phyloP scores from a whole-genome alignment of 495 filamentous ascomycete species.

The Aspergillus olivimuriae region DNA sequence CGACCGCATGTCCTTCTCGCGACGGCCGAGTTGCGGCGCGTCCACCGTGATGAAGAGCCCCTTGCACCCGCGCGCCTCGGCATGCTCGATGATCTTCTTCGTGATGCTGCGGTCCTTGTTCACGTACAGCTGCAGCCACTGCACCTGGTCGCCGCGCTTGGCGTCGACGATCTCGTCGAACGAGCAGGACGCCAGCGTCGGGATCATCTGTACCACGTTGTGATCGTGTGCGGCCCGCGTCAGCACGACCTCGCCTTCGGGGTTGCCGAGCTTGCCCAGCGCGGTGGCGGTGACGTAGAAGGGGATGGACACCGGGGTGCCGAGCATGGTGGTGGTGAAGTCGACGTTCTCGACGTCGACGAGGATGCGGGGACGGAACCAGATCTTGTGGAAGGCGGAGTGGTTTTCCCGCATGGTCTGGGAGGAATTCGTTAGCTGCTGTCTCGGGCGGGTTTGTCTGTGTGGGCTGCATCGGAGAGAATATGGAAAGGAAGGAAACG shows the following conservation, averaged over 20 bases:
- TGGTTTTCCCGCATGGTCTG: slow-evolving; percentile 97
- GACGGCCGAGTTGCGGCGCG: slow-evolving; percentile 86
- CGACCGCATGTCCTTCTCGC: slow-evolving; percentile 91
- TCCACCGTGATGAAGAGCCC: slow-evolving; percentile 98
- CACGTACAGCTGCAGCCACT: slow-evolving; percentile 98
- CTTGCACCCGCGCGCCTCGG: slow-evolving; percentile 88
- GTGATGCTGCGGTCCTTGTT: slow-evolving; percentile 95
- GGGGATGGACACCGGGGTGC: slow-evolving; percentile 70
- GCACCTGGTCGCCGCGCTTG: slow-evolving; percentile 69
- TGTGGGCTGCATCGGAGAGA: background rate
- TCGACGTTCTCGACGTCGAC: slow-evolving; percentile 85
- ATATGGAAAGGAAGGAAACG: slow-evolving; percentile 17
- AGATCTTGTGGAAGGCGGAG: slow-evolving; percentile 91
- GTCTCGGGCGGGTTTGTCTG: too few relatives aligned
- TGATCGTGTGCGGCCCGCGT: slow-evolving; percentile 78
- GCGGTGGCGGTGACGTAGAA: slow-evolving; percentile 94
- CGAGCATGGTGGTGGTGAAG: slow-evolving; percentile 83
- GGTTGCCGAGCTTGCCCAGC: slow-evolving; percentile 83
- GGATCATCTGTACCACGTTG: slow-evolving; percentile 93
- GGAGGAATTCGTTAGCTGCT: too few relatives aligned
- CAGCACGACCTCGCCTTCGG: slow-evolving; percentile 85
- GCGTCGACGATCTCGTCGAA: slow-evolving; percentile 97
- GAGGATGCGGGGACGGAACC: slow-evolving; percentile 85
- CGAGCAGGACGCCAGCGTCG: slow-evolving; percentile 92
- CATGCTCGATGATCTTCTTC: slow-evolving; percentile 81